Base-by-base conservation (phyloP, 2,329 filamentous ascomycete species). In the Ceratocystis cubensis region DNA sequence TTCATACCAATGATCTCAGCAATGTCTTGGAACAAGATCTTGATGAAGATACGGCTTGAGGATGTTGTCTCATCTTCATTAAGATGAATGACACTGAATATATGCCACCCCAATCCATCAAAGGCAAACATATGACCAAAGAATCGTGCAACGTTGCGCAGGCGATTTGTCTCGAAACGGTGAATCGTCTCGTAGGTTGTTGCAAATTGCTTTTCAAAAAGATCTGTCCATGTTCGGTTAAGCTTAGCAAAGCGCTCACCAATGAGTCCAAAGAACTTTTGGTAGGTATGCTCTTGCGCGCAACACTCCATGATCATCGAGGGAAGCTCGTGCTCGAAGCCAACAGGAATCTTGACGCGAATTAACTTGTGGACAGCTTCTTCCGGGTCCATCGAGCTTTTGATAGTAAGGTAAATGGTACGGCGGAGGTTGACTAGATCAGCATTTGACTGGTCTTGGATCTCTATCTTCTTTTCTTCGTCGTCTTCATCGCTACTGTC, bases 181-280 rank as follows among this genome's bases (percentile, higher is more conserved):
- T 99, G 94, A 69, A 97, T 97, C 0, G 92, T 97, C 69, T 95
- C 90, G 80, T 96, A 99, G 77, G 97, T 96, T 72, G 92, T 92
- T 69, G 83, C 83, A 75, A 99, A 99, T 25, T 88, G 84, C 70
- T 91, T 84, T 75, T 97, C 91, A 70, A 97, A 97, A 5, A 97
- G 82, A 70, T 95, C 91, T 33, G 86, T 88, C 94, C 94, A 99
- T 63, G 96, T 82, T 25, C 94, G 85, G 76, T 97, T 97, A 72
- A 99, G 85, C 77, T 96, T 96, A 73, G 91, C 90, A 76, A 99
- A 96, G 28, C 93, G 85, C 77, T 99, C 94, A 41, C 89, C 94
- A 66, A 97, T 91, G 70, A 96, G 79, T 13, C 94, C 94, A 73
- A 95, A 96, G 77, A 97, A 99, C 75, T 97, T 97, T 69, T 92